A percentile compares a stretch with the other conserved stretches of the same genome.
Conservation (phyloP, 1,139 yeast genomes). For the Pichia sp. region DNA sequence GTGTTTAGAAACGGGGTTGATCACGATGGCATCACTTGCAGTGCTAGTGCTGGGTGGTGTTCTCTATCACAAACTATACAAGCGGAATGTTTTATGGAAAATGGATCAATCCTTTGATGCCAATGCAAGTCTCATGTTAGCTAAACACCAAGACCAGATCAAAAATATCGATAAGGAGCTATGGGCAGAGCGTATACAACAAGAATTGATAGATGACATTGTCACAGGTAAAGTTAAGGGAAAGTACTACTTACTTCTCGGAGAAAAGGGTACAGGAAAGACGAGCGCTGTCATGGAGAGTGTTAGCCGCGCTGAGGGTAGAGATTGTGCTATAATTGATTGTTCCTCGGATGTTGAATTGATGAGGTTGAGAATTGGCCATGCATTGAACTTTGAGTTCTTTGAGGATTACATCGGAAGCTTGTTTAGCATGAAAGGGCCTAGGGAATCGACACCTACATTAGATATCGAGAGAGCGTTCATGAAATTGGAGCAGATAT, state of each 20-base stretch:
- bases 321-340: constrained; percentile 64
- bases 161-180: constrained; percentile 35
- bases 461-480: constrained; percentile 81
- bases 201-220: constrained; percentile 55
- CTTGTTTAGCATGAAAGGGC: constrained; percentile 75
- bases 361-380: constrained; percentile 68
- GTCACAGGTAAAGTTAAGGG: constrained; percentile 58
- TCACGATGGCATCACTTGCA: constrained; percentile 66
- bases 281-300: constrained; percentile 67
- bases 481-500: constrained; percentile 67
- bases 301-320: constrained; percentile 57
- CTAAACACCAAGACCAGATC: constrained; percentile 37
- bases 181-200: constrained; percentile 72
- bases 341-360: constrained; percentile 87
- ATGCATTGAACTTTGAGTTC: constrained; percentile 65
- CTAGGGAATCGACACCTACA: constrained; percentile 77
- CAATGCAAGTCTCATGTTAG: constrained; percentile 36
- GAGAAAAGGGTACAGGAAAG: constrained; percentile 86
- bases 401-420: constrained; percentile 82
- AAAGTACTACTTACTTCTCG: constrained; percentile 63
- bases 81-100: constrained; percentile 52
- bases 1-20: constrained; percentile 65
- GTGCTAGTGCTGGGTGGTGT: constrained; percentile 69
- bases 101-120: constrained; percentile 61
- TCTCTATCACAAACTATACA: constrained; percentile 58